Base-by-base conservation (phyloP, 73 alveolate species). In the Paramecium sonneborni region DNA sequence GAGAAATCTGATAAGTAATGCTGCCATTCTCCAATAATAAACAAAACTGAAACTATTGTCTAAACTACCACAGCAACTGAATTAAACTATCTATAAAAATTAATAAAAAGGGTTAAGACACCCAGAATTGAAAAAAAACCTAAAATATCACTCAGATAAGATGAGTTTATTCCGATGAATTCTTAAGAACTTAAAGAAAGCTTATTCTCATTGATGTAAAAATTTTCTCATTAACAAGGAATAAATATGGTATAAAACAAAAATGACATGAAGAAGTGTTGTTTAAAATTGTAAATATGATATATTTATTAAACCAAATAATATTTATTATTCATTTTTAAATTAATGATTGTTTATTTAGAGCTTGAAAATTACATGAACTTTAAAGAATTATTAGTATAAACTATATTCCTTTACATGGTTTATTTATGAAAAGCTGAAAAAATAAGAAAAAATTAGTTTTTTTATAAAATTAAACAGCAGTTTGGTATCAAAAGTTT, bases 101-200 rank as follows among this genome's bases (percentile, higher is more conserved):
- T 62, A 12, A 62, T 62, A 23, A 7, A 62, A 62, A 62, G 44
- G 24, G 52, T 32, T 21, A 62, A 62, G 18, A 32, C 84, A 26
- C 84, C 84, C 18, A 20, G 24, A 14, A 11, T 30, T 4, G 84
- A 28, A 62, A 24, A 30, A 30, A 9, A 62, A 26, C 84, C 9
- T 12, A 26, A 62, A 62, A 32, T 62, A 1, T 62, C 18, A 24
- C 48, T 26, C 21, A 11, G 24, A 26, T 26, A 30, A 11, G 39
- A 62, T 30, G 84, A 62, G 44, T 62, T 62, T 26, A 62, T 62
- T 23, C 84, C 84, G 7, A 62, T 62, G 84, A 62, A 32, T 62
- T 62, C 84, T 62, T 30, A 62, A 62, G 39, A 62, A 30, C 84
- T 62, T 32, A 62, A 62, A n/a, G 84, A 26, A 21, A 62, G 84